Base-by-base conservation (phyloP, 2,329 filamentous ascomycete genomes). In the Fusarium armeniacum region DNA sequence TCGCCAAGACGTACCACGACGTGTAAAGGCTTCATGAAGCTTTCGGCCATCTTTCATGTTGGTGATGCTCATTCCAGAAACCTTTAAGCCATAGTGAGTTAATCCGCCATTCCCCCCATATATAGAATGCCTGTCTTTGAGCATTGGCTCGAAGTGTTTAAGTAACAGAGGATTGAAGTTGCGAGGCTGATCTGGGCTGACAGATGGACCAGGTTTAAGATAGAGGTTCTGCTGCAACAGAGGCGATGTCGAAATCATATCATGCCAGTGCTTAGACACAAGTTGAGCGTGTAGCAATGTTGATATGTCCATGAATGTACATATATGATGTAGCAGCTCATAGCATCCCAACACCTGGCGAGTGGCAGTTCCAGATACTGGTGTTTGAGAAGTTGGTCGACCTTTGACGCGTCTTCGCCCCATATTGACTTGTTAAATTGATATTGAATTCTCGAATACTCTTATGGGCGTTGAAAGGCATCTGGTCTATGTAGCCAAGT, bases 401-500 rank as follows among this genome's bases (percentile, higher is more conserved):
- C 4, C 7, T 50, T 36, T 50, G 22, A 13, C 18, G 8, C 1
- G 32, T 15, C 9, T 36, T 50, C 8, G 22, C 9, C 47, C 47
- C 47, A 50, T 50, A 0, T 15, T 50, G 16, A 36, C 7, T 50
- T n/a, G 12, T 18, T n/a, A 11, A 11, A 1, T 12, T 15, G 26
- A n/a, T 30, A 0, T 6, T 6, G 0, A 7, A 16, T 30, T 46
- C 11, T 10, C 1, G 11, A 30, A 28, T 18, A 30, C 3, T 30
- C 3, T 30, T 30, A 45, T 6, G 10, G 11, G 1, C 4, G 43
- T 3, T 13, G 6, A 7, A n/a, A 28, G 15, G n/a, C 4, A 15
- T 11, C 18, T 9, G 5, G 10, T 15, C 1, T 46, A 3, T 13
- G 18, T 1, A 30, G 2, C 24, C 3, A 9, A 7, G 0, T 26